These are phyloP conservation scores for Cenchrus fungigraminus DNA, from an alignment of 176 grass and related monocot species.

Conservation along the genomic window DNA sequence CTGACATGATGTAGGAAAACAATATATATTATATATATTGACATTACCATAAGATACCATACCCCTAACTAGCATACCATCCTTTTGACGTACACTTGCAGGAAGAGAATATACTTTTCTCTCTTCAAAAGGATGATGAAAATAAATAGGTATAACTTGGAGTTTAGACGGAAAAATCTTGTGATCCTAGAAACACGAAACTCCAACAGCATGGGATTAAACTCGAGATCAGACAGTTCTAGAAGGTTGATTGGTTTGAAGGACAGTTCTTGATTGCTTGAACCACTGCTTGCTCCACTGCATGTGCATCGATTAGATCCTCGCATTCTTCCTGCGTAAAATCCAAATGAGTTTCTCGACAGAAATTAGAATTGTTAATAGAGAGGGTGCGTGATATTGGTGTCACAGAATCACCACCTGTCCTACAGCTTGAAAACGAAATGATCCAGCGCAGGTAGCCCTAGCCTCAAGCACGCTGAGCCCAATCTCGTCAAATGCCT, in stretches of 20 bases:
- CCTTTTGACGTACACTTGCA: neutral
- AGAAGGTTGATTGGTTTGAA: constrained; percentile 21
- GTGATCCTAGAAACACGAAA: neutral
- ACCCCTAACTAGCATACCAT: neutral
- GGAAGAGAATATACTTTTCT: neutral
- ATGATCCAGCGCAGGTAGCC: constrained; percentile 61
- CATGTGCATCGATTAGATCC: constrained; percentile 32
- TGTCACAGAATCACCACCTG: constrained; percentile 7
- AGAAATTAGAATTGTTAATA: neutral
- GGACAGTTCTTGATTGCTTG: constrained; percentile 61
- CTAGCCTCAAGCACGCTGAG: constrained; percentile 64
- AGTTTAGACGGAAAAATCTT: neutral
- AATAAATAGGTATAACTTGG: neutral
- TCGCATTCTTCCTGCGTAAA: constrained; percentile 41
- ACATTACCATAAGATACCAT: neutral
- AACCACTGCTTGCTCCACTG: constrained; percentile 62
- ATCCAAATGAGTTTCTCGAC: neutral
- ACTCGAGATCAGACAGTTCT: neutral
- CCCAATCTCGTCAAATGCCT: constrained; percentile 66
- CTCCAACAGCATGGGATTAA: neutral
- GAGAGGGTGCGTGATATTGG: neutral
- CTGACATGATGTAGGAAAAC: neutral
- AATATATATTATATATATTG: constrained; percentile 36
- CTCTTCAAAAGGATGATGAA: neutral
- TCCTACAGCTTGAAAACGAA: constrained; percentile 62